Conservation (phyloP, 2,329 filamentous ascomycete species). For the Colletotrichum scovillei region DNA sequence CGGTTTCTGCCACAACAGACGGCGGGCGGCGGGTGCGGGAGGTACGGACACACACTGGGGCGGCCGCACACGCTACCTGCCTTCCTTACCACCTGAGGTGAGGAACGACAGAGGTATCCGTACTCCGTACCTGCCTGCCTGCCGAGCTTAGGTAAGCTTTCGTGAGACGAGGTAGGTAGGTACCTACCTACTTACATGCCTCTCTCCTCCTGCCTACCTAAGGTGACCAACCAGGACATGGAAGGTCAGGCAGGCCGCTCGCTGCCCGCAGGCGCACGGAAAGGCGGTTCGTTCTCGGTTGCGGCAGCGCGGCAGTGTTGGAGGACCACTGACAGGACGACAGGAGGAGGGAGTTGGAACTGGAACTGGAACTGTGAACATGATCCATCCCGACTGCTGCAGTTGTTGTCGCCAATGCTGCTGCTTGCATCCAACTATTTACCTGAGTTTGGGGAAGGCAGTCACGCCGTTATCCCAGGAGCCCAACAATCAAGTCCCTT, state of each 20-base stretch:
- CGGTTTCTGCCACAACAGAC: slow-evolving; percentile 25
- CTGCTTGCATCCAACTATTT: neutral
- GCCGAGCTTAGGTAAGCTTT: neutral
- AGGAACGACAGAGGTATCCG: neutral
- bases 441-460: neutral
- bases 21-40: slow-evolving; percentile 15
- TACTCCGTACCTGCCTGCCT: neutral
- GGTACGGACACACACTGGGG: slow-evolving; percentile 24
- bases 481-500: neutral
- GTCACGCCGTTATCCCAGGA: neutral
- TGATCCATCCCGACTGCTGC: neutral
- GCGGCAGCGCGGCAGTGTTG: neutral
- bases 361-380: neutral
- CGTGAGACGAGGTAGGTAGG: neutral
- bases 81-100: neutral
- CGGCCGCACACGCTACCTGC: neutral
- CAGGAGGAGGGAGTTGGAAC: neutral
- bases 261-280: neutral
- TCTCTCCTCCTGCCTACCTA: too few relatives aligned
- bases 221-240: neutral
- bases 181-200: neutral
- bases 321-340: neutral
- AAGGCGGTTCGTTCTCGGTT: neutral
- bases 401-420: neutral
- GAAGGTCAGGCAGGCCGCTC: too few relatives aligned